Evolutionary conservation across 257 asterid species (phyloP), one percentile per base, ranked within the genome.

Genomic region (Salvia hispanica): DNA sequence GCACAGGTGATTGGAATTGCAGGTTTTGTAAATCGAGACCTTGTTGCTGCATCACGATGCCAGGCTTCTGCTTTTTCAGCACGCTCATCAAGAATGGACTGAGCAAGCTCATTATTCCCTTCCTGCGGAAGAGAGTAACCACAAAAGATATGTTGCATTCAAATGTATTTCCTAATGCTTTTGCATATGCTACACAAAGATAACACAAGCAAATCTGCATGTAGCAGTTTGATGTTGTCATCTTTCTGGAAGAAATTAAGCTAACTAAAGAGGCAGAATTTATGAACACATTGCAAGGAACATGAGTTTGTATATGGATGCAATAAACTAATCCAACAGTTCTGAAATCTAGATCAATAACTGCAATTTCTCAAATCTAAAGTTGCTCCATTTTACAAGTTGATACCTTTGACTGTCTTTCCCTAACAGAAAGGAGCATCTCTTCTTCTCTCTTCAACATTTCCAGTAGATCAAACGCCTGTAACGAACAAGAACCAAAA

Each of bases 381-480:
- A 51, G 46, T 34, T 52, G 36, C 58, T 28, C 34, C 53, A 73
- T n/a, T 66, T 40, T 46, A 52, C 67, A 73, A 50, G 68, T 63
- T n/a, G 34, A 76, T 83, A 90, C 98, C 96, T 88, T 86, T 63
- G 76, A 79, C 75, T 83, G 86, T 70, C 85, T 85, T 70, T 87
- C 97, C 73, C 67, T 85, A 16, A 94, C 76, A 62, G 92, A 91
- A 67, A 84, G 67, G 43, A 94, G 89, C 91, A 94, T 91, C 64
- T 88, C 96, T 65, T 91, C 96, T 80, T 94, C 99, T 82, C 84
- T 94, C 87, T 82, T 90, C 60, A 94, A 85, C 99, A 91, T 85
- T 72, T 94, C 99, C 75, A 89, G 83, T 73, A 91, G 78, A 88
- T 94, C 99, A 79, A 94, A 91, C 47, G 96, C 87, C 97, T 94